Evolutionary conservation across 2,329 filamentous ascomycete genomes (phyloP).

Genomic region (Calcarisporium arbuscula): DNA sequence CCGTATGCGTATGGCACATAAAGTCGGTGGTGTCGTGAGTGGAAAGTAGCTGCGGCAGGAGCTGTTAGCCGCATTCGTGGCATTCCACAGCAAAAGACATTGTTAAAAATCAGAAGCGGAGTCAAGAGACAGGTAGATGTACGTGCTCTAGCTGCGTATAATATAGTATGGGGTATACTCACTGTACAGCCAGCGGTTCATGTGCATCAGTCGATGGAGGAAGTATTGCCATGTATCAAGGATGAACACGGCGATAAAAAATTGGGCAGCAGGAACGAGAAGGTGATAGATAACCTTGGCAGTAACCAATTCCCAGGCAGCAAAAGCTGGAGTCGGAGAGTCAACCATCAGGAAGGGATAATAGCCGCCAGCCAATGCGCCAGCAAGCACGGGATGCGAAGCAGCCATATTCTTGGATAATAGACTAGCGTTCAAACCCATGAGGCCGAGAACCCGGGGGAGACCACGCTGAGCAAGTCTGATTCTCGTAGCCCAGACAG

Average conservation of each 20-base stretch:
- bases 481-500: constrained; percentile 81
- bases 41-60: constrained; percentile 62
- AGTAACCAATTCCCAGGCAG: constrained; percentile 69
- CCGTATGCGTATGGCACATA: constrained; percentile 98
- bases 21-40: constrained; percentile 90
- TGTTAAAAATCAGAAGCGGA: no score
- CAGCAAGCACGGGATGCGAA: constrained; percentile 68
- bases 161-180: constrained; percentile 36
- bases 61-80: constrained; percentile 48
- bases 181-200: constrained; percentile 97
- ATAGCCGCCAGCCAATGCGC: constrained; percentile 69
- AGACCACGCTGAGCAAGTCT: constrained; percentile 73
- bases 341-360: constrained; percentile 60
- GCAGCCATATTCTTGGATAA: constrained; percentile 69
- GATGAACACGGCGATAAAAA: constrained; percentile 64
- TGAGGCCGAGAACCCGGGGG: constrained; percentile 59
- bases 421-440: constrained; percentile 70
- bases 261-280: constrained; percentile 70
- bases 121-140: no score
- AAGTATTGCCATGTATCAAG: constrained; percentile 99
- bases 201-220: constrained; percentile 90
- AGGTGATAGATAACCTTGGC: constrained; percentile 78
- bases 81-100: constrained; percentile 6
- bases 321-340: constrained; percentile 64
- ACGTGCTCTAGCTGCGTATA: no score